A percentile compares a stretch with the other conserved stretches of the same genome.
Conservation (phyloP, 768 basidiomycete species). For the Boletus tomentosulus region DNA sequence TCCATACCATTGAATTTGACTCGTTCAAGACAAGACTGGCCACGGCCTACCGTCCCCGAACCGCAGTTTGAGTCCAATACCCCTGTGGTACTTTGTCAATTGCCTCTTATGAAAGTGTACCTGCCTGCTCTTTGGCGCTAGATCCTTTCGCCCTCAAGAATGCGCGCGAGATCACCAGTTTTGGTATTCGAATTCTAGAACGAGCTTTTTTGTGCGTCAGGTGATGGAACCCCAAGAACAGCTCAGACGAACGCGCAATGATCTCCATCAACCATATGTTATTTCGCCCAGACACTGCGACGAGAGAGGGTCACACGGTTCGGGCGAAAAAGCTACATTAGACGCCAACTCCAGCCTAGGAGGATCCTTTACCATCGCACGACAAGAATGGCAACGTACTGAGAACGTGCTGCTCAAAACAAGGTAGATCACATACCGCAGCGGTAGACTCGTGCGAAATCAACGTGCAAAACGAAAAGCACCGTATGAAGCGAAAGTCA, state of each 20-base stretch:
- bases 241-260: conserved; percentile 10
- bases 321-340: conserved; percentile 8
- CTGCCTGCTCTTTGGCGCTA: too few species aligned
- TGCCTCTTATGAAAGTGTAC: too few species aligned
- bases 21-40: too few species aligned
- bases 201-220: too few species aligned
- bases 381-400: conserved; percentile 8
- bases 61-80: too few species aligned
- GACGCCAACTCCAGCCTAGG: neutral
- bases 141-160: too few species aligned
- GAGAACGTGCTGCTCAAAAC: neutral
- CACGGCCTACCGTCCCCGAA: too few species aligned
- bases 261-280: conserved; percentile 8
- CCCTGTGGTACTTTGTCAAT: too few species aligned
- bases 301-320: conserved; percentile 1
- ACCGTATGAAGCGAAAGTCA: neutral
- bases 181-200: too few species aligned
- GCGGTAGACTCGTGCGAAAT: conserved; percentile 13
- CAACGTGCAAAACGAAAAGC: neutral
- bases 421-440: conserved; percentile 5
- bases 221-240: too few species aligned
- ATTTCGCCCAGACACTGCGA: conserved; percentile 3
- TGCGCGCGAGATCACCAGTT: too few species aligned
- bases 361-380: conserved; percentile 9
- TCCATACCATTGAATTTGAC: too few species aligned